Percentiles rank a stretch among this genome's conserved stretches.
These are phyloP conservation scores for Tripterygium wilfordii DNA, from an alignment of 177 flowering plant genomes.

Conservation along the genomic window DNA sequence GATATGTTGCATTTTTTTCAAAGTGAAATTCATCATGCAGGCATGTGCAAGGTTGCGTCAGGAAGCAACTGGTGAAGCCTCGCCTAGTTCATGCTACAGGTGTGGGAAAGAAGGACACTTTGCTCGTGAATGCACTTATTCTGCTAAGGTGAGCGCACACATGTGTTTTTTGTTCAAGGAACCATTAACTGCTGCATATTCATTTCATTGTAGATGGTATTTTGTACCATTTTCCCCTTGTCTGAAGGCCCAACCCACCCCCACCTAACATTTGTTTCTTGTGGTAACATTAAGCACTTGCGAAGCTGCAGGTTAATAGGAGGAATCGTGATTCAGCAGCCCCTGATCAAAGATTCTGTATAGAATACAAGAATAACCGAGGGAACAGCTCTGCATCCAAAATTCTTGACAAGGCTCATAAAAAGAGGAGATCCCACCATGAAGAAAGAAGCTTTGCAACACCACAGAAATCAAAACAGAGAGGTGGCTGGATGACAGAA, in stretches of 20 bases:
- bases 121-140: conserved; percentile 44
- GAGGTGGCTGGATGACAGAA: conserved; percentile 46
- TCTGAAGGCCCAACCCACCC: too few relatives aligned
- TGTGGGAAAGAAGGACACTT: conserved; percentile 67
- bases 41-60: conserved; percentile 36
- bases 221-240: not conserved
- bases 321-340: conserved; percentile 31
- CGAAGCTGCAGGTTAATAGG: conserved; percentile 23
- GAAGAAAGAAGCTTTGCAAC: conserved; percentile 23
- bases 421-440: conserved; percentile 27
- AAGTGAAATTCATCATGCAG: too few relatives aligned
- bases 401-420: conserved; percentile 31
- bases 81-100: conserved; percentile 42
- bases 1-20: too few relatives aligned
- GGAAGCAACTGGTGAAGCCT: conserved; percentile 22
- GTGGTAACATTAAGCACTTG: not conserved
- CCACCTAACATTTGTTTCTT: too few relatives aligned
- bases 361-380: conserved; percentile 11
- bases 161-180: not conserved
- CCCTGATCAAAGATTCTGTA: conserved; percentile 17
- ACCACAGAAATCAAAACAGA: conserved; percentile 29
- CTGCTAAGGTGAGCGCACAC: conserved; percentile 25
- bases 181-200: not conserved
- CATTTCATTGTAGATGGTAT: not conserved
- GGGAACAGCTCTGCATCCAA: conserved; percentile 29